Percentiles rank a stretch among this genome's conserved stretches.
Evolutionary conservation across 257 asterid species (phyloP).

Genomic region (Paraleonurus japonicus): DNA sequence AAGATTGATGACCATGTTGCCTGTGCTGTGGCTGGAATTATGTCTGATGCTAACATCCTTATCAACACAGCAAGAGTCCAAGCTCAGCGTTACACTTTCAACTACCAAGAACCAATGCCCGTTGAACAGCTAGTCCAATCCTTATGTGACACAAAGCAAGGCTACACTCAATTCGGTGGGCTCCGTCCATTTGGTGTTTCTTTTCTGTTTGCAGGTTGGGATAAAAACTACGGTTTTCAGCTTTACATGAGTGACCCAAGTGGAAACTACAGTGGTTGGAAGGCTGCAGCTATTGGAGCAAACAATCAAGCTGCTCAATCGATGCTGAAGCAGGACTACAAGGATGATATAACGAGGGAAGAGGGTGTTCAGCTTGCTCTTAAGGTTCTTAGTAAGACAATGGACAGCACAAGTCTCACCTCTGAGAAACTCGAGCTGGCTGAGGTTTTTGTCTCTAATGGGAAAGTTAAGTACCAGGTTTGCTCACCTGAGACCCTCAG

Average conservation of each 20-base stretch:
- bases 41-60: conserved; percentile 96
- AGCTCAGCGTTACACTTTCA: conserved; percentile 80
- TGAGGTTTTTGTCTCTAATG: conserved; percentile 64
- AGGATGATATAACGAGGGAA: conserved; percentile 78
- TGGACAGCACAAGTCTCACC: conserved; percentile 92
- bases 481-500: conserved; percentile 59
- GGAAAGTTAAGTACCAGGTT: conserved; percentile 76
- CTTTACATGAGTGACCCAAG: conserved; percentile 97
- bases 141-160: conserved; percentile 90
- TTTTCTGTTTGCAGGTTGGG: conserved; percentile 95
- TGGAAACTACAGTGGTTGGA: conserved; percentile 94
- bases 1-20: conserved; percentile 96
- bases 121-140: conserved; percentile 95
- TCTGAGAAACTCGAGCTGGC: conserved; percentile 95
- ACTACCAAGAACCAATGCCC: conserved; percentile 94
- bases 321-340: conserved; percentile 89
- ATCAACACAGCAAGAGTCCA: conserved; percentile 92
- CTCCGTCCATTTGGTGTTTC: conserved; percentile 97
- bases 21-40: conserved; percentile 92
- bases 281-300: conserved; percentile 93
- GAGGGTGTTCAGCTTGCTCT: conserved; percentile 79
- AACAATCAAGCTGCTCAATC: conserved; percentile 94
- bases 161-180: conserved; percentile 92
- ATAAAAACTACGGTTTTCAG: conserved; percentile 87
- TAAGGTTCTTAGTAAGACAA: conserved; percentile 89